Conservation (phyloP, 2,329 filamentous ascomycete genomes). For the Nigrospora osmanthi region DNA sequence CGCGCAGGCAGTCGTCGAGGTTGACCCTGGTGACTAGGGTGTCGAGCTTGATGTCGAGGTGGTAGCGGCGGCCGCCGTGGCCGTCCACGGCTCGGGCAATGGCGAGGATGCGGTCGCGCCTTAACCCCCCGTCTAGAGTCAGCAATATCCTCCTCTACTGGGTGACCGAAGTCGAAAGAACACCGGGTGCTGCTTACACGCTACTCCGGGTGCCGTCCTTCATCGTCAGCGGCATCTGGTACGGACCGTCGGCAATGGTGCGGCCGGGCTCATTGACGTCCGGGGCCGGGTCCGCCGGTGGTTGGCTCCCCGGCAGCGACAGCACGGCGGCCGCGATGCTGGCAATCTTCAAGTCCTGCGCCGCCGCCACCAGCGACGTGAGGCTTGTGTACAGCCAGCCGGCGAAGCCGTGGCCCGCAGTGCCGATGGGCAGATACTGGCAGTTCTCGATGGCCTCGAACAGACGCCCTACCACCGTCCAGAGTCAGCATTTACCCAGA, state of each 20-base stretch:
- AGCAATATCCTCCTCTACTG: no score
- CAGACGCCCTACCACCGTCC: no score
- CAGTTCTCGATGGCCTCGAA: conserved; percentile 4
- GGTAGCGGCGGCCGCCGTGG: conserved; percentile 34
- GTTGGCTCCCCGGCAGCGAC: conserved; percentile 30
- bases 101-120: conserved; percentile 42
- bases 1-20: conserved; percentile 24
- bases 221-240: conserved; percentile 44
- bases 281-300: conserved; percentile 4
- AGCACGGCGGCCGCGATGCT: conserved; percentile 35
- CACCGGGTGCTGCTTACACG: no score
- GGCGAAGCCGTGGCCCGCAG: conserved; percentile 43
- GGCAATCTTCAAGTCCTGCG: conserved; percentile 36
- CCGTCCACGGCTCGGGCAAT: conserved; percentile 37
- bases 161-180: no score
- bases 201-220: conserved; percentile 33
- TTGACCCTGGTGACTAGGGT: conserved; percentile 31
- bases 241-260: neutral
- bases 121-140: no score
- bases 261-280: conserved; percentile 2
- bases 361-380: conserved; percentile 35
- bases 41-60: conserved; percentile 24
- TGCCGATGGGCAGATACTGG: conserved; percentile 18
- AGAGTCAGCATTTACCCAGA: no score
- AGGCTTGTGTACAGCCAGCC: conserved; percentile 44